These are phyloP conservation scores for Hypsizygus marmoreus DNA, from an alignment of 768 basidiomycete species.

Conservation along the genomic window DNA sequence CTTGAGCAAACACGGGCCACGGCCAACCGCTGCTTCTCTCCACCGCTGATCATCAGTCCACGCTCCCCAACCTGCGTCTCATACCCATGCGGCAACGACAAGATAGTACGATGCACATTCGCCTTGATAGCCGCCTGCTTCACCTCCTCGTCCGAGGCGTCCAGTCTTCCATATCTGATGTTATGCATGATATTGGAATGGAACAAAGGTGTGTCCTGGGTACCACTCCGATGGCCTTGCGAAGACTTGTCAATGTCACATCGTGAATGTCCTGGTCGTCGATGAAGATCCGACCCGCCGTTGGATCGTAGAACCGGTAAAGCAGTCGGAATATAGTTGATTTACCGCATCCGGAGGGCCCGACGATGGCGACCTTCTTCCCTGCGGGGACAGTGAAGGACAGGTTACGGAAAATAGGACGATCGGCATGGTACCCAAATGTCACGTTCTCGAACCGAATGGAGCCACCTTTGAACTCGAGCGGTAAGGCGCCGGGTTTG, in stretches of 20 bases:
- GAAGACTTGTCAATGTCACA: slow-evolving; percentile 70
- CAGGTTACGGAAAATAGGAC: slow-evolving; percentile 87
- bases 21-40: slow-evolving; percentile 96
- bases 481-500: slow-evolving; percentile 62
- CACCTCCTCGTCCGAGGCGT: slow-evolving; percentile 90
- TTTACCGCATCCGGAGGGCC: slow-evolving; percentile 96
- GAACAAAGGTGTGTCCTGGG: slow-evolving; percentile 99
- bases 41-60: slow-evolving; percentile 97
- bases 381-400: slow-evolving; percentile 94
- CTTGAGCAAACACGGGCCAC: slow-evolving; percentile 93
- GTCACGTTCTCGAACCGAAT: slow-evolving; percentile 92
- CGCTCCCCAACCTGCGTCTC: slow-evolving; percentile 92
- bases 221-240: slow-evolving; percentile 85
- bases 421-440: slow-evolving; percentile 89
- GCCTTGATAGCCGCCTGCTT: slow-evolving; percentile 81
- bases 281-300: slow-evolving; percentile 76
- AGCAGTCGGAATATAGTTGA: slow-evolving; percentile 94
- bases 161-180: slow-evolving; percentile 86
- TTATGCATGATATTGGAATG: slow-evolving; percentile 96
- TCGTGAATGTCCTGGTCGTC: slow-evolving; percentile 86
- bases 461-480: slow-evolving; percentile 75
- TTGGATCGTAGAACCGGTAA: slow-evolving; percentile 92
- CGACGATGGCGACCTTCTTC: slow-evolving; percentile 96
- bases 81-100: slow-evolving; percentile 84
- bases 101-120: slow-evolving; percentile 81